phyloP scores from a whole-genome alignment of 495 filamentous ascomycete species.

The Neurospora sp. region DNA sequence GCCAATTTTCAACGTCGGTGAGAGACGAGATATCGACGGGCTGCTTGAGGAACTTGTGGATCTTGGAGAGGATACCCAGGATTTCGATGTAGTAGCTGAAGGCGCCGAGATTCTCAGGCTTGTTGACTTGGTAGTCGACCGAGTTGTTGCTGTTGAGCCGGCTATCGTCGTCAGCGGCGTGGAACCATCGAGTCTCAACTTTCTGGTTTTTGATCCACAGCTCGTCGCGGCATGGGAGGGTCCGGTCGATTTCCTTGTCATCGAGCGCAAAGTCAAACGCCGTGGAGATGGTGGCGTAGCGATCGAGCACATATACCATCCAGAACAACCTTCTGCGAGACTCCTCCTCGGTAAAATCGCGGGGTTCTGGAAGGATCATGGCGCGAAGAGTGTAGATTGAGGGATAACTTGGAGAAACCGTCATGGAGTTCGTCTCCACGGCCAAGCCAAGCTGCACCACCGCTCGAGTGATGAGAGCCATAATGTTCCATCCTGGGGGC shows the following conservation, averaged over 20 bases:
- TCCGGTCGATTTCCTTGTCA: slow-evolving; percentile 80
- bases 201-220: slow-evolving; percentile 74
- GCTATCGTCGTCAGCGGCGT: slow-evolving; percentile 35
- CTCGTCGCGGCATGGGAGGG: slow-evolving; percentile 76
- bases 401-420: slow-evolving; percentile 59
- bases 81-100: slow-evolving; percentile 84
- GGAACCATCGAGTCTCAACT: slow-evolving; percentile 77
- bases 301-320: slow-evolving; percentile 84
- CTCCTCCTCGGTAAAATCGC: slow-evolving; percentile 83
- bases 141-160: slow-evolving; percentile 8
- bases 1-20: slow-evolving; percentile 81
- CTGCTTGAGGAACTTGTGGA: slow-evolving; percentile 75
- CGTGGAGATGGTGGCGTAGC: slow-evolving; percentile 80
- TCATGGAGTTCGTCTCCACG: slow-evolving; percentile 65
- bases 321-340: slow-evolving; percentile 74
- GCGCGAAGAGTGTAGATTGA: slow-evolving; percentile 80
- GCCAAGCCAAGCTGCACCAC: slow-evolving; percentile 78
- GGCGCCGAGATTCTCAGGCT: slow-evolving; percentile 70
- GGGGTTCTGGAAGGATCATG: slow-evolving; percentile 69
- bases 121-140: slow-evolving; percentile 52
- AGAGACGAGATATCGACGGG: slow-evolving; percentile 79
- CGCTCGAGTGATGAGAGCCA: slow-evolving; percentile 75
- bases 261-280: slow-evolving; percentile 84
- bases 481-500: slow-evolving; percentile 78
- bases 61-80: slow-evolving; percentile 71